Conservation (phyloP, 2,329 filamentous ascomycete species). For the Alternaria triticimaculans region DNA sequence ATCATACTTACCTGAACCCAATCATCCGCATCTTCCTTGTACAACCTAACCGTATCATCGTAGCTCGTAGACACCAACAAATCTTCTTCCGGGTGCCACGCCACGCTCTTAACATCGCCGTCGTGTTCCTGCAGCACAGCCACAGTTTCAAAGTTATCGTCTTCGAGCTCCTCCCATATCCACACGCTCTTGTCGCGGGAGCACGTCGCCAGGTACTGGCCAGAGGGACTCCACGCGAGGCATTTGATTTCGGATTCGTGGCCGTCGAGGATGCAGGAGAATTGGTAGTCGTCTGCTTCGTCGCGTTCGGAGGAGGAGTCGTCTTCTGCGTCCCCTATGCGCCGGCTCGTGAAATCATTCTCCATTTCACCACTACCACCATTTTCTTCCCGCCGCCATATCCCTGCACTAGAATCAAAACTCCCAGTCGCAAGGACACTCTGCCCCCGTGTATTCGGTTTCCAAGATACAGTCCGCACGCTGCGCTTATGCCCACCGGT, state of each 20-base stretch:
- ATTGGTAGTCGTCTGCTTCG: constrained; percentile 86
- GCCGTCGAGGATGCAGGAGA: constrained; percentile 89
- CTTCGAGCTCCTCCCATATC: constrained; percentile 97
- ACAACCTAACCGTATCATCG: constrained; percentile 87
- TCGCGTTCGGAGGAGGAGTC: constrained; percentile 54
- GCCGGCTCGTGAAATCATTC: too few relatives aligned
- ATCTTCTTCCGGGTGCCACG: constrained; percentile 83
- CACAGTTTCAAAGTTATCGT: constrained; percentile 96
- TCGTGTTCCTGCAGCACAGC: constrained; percentile 94
- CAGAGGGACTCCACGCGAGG: constrained; percentile 75
- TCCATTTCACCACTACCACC: too few relatives aligned
- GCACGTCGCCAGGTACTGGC: constrained; percentile 85
- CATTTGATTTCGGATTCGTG: constrained; percentile 94
- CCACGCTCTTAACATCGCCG: constrained; percentile 91
- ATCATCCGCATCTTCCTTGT: constrained; percentile 89
- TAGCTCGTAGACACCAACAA: constrained; percentile 73
- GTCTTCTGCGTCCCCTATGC: too few relatives aligned
- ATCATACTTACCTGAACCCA: constrained; percentile 90
- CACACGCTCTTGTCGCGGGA: constrained; percentile 92
- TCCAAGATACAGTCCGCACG: constrained; percentile 87
- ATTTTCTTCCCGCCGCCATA: constrained; percentile 72
- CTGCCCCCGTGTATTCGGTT: constrained; percentile 66
- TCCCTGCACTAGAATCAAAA: constrained; percentile 89
- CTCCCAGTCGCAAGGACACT: constrained; percentile 88
- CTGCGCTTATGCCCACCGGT: constrained; percentile 89